Conservation (phyloP, 495 filamentous ascomycete species). For the Achaetomiella virescens region DNA sequence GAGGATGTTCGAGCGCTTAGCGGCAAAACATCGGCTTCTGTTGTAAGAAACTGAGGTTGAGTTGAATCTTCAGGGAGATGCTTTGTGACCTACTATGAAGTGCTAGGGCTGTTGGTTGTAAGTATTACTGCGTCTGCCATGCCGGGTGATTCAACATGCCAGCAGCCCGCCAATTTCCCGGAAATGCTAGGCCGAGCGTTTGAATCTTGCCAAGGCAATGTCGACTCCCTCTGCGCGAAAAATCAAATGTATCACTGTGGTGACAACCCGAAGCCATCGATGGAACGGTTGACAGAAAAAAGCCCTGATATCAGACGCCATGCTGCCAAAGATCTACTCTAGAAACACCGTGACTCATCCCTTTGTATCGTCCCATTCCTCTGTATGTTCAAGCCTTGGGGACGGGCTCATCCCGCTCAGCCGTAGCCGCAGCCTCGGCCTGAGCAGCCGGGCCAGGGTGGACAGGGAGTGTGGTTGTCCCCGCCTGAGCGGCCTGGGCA, state of each 20-base stretch:
- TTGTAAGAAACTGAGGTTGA: background rate
- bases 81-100: no score
- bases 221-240: background rate
- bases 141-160: no score
- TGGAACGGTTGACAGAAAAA: background rate
- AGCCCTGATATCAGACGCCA: background rate
- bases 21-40: constrained; percentile 8
- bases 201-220: background rate
- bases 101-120: no score
- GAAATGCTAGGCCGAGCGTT: no score
- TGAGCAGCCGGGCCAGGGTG: constrained; percentile 2
- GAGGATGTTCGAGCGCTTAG: background rate
- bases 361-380: background rate
- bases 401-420: background rate
- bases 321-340: constrained; percentile 6
- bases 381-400: background rate
- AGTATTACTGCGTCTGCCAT: no score
- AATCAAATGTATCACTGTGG: no score
- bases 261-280: no score
- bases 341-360: background rate
- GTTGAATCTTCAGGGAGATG: no score
- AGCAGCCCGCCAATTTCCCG: no score
- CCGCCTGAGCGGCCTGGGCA: constrained; percentile 10
- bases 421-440: background rate
- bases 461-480: constrained; percentile 9